phyloP scores from a whole-genome alignment of 1,139 yeast species.

The Hyphopichia khmerensis region DNA sequence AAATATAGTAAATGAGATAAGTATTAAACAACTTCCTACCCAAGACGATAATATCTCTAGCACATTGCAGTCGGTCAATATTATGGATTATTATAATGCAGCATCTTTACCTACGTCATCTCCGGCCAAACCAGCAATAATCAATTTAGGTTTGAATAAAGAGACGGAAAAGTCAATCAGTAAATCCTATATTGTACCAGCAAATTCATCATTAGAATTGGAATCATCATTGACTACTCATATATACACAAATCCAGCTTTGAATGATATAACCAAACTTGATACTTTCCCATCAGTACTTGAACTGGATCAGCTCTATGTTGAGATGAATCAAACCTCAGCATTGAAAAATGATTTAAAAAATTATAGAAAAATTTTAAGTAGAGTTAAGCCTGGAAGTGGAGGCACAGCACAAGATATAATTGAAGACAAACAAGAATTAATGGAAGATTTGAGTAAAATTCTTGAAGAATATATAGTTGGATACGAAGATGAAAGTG shows the following conservation, averaged over 20 bases:
- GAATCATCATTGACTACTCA: constrained; percentile 14
- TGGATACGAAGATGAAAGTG: constrained; percentile 51
- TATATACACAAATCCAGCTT: constrained; percentile 16
- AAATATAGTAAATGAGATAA: constrained; percentile 36
- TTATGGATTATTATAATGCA: constrained; percentile 9
- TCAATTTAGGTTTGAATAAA: constrained; percentile 9
- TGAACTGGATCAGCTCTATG: constrained; percentile 16
- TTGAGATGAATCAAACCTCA: constrained; percentile 46
- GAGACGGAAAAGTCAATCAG: constrained; percentile 1
- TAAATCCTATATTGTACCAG: constrained; percentile 10
- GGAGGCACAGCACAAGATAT: constrained; percentile 20
- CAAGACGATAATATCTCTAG: not conserved
- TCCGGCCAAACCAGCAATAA: not conserved
- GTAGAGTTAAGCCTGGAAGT: constrained; percentile 25
- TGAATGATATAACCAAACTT: constrained; percentile 20
- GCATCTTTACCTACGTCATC: not conserved
- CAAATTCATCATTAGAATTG: constrained; percentile 2
- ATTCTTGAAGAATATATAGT: constrained; percentile 54
- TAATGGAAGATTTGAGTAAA: constrained; percentile 54
- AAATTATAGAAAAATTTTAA: constrained; percentile 47
- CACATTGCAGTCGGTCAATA: constrained; percentile 11
- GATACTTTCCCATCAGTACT: constrained; percentile 36
- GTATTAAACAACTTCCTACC: constrained; percentile 10
- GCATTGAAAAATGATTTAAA: constrained; percentile 45
- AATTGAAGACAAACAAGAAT: constrained; percentile 69